Percentiles rank a stretch among this genome's conserved stretches.
Conservation (phyloP, 768 basidiomycete genomes). For the Termitomyces sp. region DNA sequence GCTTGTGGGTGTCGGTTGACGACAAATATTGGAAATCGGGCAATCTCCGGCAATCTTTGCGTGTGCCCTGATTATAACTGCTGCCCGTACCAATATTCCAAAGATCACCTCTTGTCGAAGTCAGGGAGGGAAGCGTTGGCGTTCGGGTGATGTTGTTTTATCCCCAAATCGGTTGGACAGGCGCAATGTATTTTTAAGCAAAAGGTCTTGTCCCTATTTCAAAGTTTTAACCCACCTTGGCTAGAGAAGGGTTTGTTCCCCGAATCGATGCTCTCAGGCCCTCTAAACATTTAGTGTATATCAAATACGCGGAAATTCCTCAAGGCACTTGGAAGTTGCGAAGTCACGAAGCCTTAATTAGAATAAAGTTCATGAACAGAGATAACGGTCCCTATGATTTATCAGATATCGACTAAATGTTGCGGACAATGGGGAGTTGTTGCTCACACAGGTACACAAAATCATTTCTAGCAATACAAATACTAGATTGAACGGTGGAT, state of each 20-base stretch:
- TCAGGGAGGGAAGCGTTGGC: background rate
- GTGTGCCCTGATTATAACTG: background rate
- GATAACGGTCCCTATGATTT: background rate
- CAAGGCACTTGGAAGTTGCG: background rate
- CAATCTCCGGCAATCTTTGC: conserved; percentile 11
- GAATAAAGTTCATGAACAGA: background rate
- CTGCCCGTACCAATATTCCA: background rate
- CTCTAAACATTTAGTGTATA: too few relatives aligned
- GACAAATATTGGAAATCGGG: conserved; percentile 5
- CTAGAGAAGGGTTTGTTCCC: background rate
- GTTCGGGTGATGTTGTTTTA: background rate
- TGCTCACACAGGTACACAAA: conserved; percentile 5
- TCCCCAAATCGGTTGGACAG: background rate
- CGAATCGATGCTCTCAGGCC: background rate
- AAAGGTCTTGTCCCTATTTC: background rate
- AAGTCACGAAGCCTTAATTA: background rate
- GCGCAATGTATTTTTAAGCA: background rate
- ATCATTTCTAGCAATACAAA: background rate
- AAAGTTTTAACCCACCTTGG: background rate
- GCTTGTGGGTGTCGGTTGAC: conserved; percentile 9
- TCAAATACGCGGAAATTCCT: background rate
- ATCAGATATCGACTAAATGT: background rate
- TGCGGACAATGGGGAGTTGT: conserved; percentile 1
- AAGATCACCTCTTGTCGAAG: background rate
- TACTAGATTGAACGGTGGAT: background rate